Evolutionary conservation across 441 rosid species (phyloP), one percentile per base, ranked within the genome.

Genomic region (Francoa sonchifolia): DNA sequence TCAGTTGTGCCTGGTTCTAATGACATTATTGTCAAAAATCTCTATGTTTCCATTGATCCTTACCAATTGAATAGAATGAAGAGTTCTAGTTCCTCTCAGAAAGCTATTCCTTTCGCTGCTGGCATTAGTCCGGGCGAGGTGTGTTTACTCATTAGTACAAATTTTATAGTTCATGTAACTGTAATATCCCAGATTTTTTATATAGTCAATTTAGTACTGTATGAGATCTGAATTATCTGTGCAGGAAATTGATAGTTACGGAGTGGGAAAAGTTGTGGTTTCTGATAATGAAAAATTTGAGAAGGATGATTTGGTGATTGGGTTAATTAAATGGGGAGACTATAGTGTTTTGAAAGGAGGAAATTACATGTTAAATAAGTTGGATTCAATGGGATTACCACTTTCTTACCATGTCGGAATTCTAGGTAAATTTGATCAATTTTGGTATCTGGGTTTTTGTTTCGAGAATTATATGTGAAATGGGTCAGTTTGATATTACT

Each of bases 301-400:
- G 8, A 43, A 65, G 36, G 80, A 41, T 52, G 82, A 78, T 41
- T 34, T 74, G 61, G 76, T 78, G 0, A 41, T 18, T 0, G 88
- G 78, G 17, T n/a, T 68, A 0, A 35, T 75, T 35, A 33, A 42
- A 3, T 75, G 82, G 82, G 82, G 65, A 41, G 76, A 75, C 19
- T 68, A 74, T 32, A 45, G 48, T 23, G 61, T 60, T 0, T 44
- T 57, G 7, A 68, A 65, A 63, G 40, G 57, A 1, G 73, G 61
- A 14, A 22, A 26, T 1, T 66, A 59, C 25, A 56, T 51, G 53
- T 28, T 74, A n/a, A 61, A 66, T 46, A 78, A 74, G 48, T 45
- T 74, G 17, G 77, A 78, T 16, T 52, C 74, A 2, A 45, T 72
- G 77, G 82, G 72, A 19, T 70, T 74, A 39, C 82, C 87, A 0